Base-by-base conservation (phyloP, 495 filamentous ascomycete genomes). In the Hypoxylon fuscum region DNA sequence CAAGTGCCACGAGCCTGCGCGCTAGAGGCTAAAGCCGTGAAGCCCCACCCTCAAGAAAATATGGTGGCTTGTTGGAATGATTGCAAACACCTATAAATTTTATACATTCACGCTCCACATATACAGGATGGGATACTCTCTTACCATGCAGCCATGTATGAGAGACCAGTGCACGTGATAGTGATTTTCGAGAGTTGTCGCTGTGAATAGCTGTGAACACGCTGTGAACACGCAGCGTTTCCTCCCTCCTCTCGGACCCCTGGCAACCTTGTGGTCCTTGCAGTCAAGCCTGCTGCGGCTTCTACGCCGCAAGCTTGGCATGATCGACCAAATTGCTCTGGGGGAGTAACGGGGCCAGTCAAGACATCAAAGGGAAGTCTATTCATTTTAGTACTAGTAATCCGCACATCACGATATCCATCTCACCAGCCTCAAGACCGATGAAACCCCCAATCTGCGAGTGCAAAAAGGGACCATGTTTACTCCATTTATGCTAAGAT, bases 11-110 rank as follows among this genome's bases (percentile, higher is more conserved):
- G 25, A 44, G 12, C 10, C 23, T 43, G 25, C 45, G 31, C 56
- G 38, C 63, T 61, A 66, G 31, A 61, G 56, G 63, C 56, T 60
- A 66, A 66, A 66, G 56, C 56, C 63, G 63, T 22, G 18, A 48
- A 20, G 56, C 20, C 42, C 62, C 62, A 60, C 63, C 5, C 21
- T 34, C 15, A n/a, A 55, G 21, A 66, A 66, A 66, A 61, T 53
- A 66, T 52, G 63, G 56, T 66, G 63, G 63, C 63, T 66, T 61
- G 57, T 61, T 66, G 63, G 63, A 66, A 66, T 66, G 63, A 66
- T 56, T 45, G 14, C 45, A 52, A 52, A 57, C 46, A 35, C 46
- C 40, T 44, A n/a, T n/a, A 45, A 49, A n/a, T n/a, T n/a, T n/a
- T n/a, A n/a, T n/a, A n/a, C n/a, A n/a, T n/a, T n/a, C n/a, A n/a